Evolutionary conservation across 192 early-diverging fungal species (phyloP), one percentile per base, ranked within the genome.

Genomic region (Mortierella hygrophila): DNA sequence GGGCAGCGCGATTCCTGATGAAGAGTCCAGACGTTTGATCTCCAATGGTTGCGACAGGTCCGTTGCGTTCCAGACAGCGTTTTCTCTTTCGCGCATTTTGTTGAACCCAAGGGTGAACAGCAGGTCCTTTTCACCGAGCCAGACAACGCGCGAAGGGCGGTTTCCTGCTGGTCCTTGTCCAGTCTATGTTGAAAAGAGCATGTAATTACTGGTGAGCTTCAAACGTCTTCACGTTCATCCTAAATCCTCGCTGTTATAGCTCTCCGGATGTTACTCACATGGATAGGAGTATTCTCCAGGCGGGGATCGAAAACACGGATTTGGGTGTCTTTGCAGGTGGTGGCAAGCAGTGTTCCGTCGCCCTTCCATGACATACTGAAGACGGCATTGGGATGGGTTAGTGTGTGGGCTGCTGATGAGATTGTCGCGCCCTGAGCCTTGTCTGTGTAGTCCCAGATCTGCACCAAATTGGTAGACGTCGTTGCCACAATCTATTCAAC

Each of bases 21-120:
- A 94, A 2, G 93, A 91, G 72, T 96, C 96, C 38, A 97, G 75
- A 26, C 85, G 88, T 18, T 89, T 87, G 16, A 93, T 83, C 18
- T 89, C 89, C 35, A 97, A 63, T 2, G 97, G 93, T 16, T 81
- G 90, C 16, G 79, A 72, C 37, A 95, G 82, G 32, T 93, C 90
- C 41, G 95, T 90, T 4, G 90, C 83, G 79, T 96, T 96, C 96
- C 96, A 98, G 23, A 98, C 49, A 23, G 93, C 93, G 13, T 90
- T 91, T 83, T 97, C 94, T 41, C 92, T 83, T 70, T 92, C 92
- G 29, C 94, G 91, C 85, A 91, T 91, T 81, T 91, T 93, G 75
- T 93, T 92, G 79, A 94, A 94, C 10, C 97, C 97, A 9, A 95
- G 93, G 0, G 96, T 93, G 41, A 96, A 78, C 35, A 97, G 60